phyloP scores from a whole-genome alignment of 352 stramenopile genomes.

The Pythium coloratum region DNA sequence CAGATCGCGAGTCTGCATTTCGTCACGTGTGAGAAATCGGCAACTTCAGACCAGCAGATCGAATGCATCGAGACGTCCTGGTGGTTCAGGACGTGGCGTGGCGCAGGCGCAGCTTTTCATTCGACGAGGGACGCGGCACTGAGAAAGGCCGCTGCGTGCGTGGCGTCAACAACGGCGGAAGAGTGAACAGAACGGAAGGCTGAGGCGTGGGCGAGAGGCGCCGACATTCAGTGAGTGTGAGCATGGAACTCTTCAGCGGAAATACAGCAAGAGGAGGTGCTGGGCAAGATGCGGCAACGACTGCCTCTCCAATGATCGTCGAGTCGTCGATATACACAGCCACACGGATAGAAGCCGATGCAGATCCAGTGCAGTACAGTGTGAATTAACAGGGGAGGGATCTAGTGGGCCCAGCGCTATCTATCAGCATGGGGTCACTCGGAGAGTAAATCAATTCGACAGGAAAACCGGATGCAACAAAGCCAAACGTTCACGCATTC shows the following conservation, averaged over 20 bases:
- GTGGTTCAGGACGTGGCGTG: not conserved
- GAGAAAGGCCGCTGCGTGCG: not conserved
- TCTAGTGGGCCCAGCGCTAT: too few species aligned
- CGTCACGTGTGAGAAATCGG: not conserved
- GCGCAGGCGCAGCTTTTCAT: not conserved
- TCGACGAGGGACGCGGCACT: not conserved
- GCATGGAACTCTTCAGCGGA: too few species aligned
- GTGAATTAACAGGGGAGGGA: too few species aligned
- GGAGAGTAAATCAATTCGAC: too few species aligned
- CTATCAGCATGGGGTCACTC: too few species aligned
- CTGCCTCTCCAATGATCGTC: not conserved
- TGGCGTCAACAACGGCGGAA: conserved; percentile 4
- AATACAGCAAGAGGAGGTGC: not conserved
- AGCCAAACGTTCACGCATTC: too few species aligned
- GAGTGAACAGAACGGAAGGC: not conserved
- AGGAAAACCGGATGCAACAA: too few species aligned
- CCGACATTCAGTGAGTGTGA: too few species aligned
- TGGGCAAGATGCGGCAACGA: not conserved
- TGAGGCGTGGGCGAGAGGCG: not conserved
- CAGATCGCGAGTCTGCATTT: not conserved
- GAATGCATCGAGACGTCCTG: not conserved
- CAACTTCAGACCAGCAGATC: not conserved
- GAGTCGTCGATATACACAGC: too few species aligned
- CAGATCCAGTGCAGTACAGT: too few species aligned
- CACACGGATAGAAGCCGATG: too few species aligned